Percentiles rank a stretch among this genome's conserved stretches.
Conservation (phyloP, 2,329 filamentous ascomycete genomes). For the Colletotrichum sojae region DNA sequence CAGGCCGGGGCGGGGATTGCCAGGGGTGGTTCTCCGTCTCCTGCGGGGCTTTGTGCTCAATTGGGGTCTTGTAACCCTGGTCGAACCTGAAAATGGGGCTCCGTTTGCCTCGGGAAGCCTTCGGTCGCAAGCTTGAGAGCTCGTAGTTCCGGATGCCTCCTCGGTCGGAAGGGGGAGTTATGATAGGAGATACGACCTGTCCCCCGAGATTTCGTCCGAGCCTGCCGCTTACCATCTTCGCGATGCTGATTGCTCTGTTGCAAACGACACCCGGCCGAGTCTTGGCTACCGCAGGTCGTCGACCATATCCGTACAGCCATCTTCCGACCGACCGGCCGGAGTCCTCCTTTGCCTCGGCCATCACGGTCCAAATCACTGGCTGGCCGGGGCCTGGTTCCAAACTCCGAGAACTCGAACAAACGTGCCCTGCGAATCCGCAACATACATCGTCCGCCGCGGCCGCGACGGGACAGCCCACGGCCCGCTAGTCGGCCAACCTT, state of each 20-base stretch:
- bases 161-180: conserved; percentile 34
- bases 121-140: conserved; percentile 38
- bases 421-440: too few species aligned
- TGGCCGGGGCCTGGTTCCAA: too few species aligned
- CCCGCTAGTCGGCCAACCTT: too few species aligned
- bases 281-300: background rate
- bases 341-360: too few species aligned
- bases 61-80: conserved; percentile 19
- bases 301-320: too few species aligned
- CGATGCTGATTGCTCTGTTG: conserved; percentile 19
- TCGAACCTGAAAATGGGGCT: conserved; percentile 19
- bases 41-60: background rate
- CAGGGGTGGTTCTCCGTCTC: conserved; percentile 22
- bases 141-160: conserved; percentile 38
- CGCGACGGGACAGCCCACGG: too few species aligned
- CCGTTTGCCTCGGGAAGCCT: conserved; percentile 28
- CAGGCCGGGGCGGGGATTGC: conserved; percentile 11
- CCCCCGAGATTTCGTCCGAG: conserved; percentile 28
- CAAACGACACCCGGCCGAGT: background rate
- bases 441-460: too few species aligned
- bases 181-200: conserved; percentile 39
- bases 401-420: too few species aligned
- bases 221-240: conserved; percentile 16
- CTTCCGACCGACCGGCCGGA: too few species aligned
- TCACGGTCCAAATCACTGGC: too few species aligned